Evolutionary conservation across 1,284 basidiomycete genomes (phyloP), one percentile per base, ranked within the genome.

Genomic region (Moniliella sp.): DNA sequence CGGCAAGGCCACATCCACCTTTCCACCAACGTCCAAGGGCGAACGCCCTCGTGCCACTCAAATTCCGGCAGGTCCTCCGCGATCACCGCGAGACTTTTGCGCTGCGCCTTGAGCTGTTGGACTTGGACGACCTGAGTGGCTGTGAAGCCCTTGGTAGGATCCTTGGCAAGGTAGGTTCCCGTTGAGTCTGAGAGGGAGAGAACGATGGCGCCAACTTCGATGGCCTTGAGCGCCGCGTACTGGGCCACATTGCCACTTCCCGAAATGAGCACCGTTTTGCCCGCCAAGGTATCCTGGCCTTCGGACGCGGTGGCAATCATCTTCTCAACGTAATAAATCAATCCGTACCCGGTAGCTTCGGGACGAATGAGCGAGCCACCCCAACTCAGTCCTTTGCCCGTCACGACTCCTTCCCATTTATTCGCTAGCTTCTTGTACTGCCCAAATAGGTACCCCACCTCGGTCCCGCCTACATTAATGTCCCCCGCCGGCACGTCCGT

Each of bases 401-500:
- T 80, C 39, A 80, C 68, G 60, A 80, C 64, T 62, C 76, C 76
- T 35, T 70, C 65, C 60, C 74, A 78, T 64, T 78, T 75, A 63
- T 78, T 78, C 45, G 68, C 65, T 57, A 74, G 64, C 58, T 71
- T 70, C 66, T 75, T 78, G 70, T 78, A 78, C 31, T 39, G 39
- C 5, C 45, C 42, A 18, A 45, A 45, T 9, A 47, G 39, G 34
- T 46, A 48, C 16, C 46, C 47, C 9, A 36, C 43, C 25, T 48
- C 45, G 11, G 40, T 37, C 8, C 14, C 18, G 29, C 18, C 21
- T 15, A 3, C 18, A 31, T 68, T 68, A 47, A 79, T 78, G 55
- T 78, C 76, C 45, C 76, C 76, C 42, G 76, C 76, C 46, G 76
- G 76, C 37, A 80, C 74, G 62, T 80, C 77, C 37, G 75, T 78